Conservation (phyloP, 257 asterid species). For the Przewalskia tangutica region DNA sequence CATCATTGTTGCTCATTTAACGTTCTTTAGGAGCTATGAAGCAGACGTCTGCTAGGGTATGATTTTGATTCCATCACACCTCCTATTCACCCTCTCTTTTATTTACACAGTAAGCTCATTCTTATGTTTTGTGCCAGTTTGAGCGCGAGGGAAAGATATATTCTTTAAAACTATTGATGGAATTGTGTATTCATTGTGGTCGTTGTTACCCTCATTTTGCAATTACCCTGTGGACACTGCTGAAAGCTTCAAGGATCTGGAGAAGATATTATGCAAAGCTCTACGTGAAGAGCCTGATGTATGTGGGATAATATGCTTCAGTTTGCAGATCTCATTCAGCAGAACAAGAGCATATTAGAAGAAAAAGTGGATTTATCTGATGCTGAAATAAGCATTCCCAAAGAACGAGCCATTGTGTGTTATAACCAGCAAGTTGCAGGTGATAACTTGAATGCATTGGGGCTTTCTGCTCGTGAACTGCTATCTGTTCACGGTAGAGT, state of each 20-base stretch:
- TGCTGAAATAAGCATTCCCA: constrained; percentile 32
- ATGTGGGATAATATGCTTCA: constrained; percentile 70
- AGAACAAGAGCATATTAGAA: constrained; percentile 52
- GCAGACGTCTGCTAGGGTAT: constrained; percentile 55
- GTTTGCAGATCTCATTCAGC: constrained; percentile 83
- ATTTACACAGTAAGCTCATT: constrained; percentile 1
- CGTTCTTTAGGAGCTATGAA: constrained; percentile 62
- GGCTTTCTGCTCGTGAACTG: constrained; percentile 43
- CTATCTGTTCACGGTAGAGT: constrained; percentile 48
- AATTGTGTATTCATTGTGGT: constrained; percentile 82
- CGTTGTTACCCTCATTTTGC: constrained; percentile 91
- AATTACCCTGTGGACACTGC: constrained; percentile 83
- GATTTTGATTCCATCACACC: neutral
- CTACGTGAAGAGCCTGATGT: constrained; percentile 58
- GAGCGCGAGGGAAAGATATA: constrained; percentile 51
- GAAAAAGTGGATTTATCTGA: constrained; percentile 31
- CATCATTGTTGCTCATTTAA: constrained; percentile 55
- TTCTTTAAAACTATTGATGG: constrained; percentile 59
- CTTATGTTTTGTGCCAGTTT: constrained; percentile 37
- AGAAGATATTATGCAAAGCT: constrained; percentile 45
- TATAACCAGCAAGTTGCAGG: constrained; percentile 48
- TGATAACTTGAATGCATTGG: constrained; percentile 52
- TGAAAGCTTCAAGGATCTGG: constrained; percentile 56
- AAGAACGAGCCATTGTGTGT: constrained; percentile 41
- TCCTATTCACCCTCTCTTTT: neutral